Evolutionary conservation across 129 eudicot genomes (phyloP), one percentile per base, ranked within the genome.

Genomic region (Dittrichia graveolens): DNA sequence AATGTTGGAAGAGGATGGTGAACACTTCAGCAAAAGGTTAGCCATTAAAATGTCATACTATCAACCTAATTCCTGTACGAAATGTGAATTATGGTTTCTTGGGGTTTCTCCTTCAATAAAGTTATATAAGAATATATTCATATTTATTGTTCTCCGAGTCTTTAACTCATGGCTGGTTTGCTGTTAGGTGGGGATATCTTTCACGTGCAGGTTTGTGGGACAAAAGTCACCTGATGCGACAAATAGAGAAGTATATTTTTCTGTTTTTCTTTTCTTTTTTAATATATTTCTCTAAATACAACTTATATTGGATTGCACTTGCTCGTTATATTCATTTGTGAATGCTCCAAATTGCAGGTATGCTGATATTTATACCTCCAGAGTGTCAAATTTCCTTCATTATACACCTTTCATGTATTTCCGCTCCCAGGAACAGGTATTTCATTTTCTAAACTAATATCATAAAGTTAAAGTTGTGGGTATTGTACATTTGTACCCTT

Each of bases 191-290:
- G 98, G 98, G 98, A 60, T 94, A 72, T 82, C 91, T 94, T 71
- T 94, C 96, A 4, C 96, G 97, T 72, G 98, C 97, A 44, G 97
- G 97, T 42, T 79, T 94, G 78, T 94, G 97, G 96, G 98, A 94
- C 88, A 94, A 94, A 82, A 94, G 98, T 76, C 97, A 90, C 79
- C 79, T 94, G 45, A 90, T 90, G 98, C 81, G 98, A 74, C 98
- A 94, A 83, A 88, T 94, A 71, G 98, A 94, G 73, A 94, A 94
- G 98, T 94, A 82, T 38, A 76, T 63, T 45, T 69, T 54, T 55
- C 41, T 31, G 11, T 55, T 61, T 56, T 44, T 18, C 34, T 58
- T 53, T 61, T 8, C 37, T 18, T 19, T 48, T 24, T 48, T 10
- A 74, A 24, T 24, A 24, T 24, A 24, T 24, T 24, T 24, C 31